Conservation (phyloP, 2,329 filamentous ascomycete genomes). For the Arthrobotrys musiformis region DNA sequence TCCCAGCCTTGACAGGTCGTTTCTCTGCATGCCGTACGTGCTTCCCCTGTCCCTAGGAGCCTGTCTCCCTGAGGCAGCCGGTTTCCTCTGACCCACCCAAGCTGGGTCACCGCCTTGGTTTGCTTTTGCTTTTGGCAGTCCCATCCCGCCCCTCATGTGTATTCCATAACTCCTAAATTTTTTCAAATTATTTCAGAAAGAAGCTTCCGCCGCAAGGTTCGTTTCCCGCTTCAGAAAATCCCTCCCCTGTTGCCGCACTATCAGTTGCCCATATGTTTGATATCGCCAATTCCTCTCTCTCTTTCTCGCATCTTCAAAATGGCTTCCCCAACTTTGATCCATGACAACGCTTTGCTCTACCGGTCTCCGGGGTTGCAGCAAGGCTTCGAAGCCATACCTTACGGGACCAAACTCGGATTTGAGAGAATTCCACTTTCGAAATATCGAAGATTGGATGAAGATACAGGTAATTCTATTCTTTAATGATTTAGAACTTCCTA, state of each 20-base stretch:
- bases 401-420: neutral
- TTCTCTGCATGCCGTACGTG: slow-evolving; percentile 8
- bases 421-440: neutral
- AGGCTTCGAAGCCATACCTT: slow-evolving; percentile 7
- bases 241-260: slow-evolving; percentile 14
- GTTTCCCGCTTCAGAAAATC: slow-evolving; percentile 12
- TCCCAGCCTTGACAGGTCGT: slow-evolving; percentile 45
- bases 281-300: neutral
- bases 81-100: slow-evolving; percentile 28
- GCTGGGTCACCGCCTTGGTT: slow-evolving; percentile 15
- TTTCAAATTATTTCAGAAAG: neutral
- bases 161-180: slow-evolving; percentile 9
- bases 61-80: slow-evolving; percentile 43
- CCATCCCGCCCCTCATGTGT: slow-evolving; percentile 1
- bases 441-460: slow-evolving; percentile 44
- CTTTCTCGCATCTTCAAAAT: neutral
- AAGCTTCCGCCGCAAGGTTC: slow-evolving; percentile 36
- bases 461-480: slow-evolving; percentile 22
- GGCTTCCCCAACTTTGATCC: neutral
- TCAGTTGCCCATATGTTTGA: slow-evolving; percentile 5
- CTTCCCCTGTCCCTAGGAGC: slow-evolving; percentile 21
- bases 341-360: neutral
- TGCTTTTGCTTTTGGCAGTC: slow-evolving; percentile 31
- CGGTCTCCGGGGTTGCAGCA: neutral
- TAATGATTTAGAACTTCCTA: slow-evolving; percentile 2